Conservation (phyloP, 208 protist genomes). For the Wallacemonas sp. region DNA sequence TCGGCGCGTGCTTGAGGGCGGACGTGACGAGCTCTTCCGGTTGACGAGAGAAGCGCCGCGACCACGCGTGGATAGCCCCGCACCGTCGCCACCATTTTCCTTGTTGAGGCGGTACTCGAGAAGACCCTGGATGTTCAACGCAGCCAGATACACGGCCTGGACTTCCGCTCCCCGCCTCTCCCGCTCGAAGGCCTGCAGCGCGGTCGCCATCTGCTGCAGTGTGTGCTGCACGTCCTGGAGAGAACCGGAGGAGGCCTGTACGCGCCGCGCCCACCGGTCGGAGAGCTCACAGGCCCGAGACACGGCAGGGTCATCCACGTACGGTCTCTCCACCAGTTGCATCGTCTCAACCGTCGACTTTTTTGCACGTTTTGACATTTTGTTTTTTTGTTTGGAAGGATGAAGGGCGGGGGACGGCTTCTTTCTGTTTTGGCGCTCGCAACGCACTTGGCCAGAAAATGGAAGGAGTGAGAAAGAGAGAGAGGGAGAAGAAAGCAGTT, state of each 20-base stretch:
- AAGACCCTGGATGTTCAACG: constrained; percentile 7
- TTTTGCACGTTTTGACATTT: constrained; percentile 10
- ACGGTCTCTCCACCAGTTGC: constrained; percentile 7
- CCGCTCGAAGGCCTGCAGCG: constrained; percentile 5
- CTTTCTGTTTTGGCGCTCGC: too few species aligned
- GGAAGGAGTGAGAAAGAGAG: not conserved
- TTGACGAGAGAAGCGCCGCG: constrained; percentile 3
- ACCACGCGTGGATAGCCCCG: not conserved
- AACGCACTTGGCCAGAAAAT: not conserved
- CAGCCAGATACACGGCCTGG: constrained; percentile 14
- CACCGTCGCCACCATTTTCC: not conserved
- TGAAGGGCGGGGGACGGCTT: too few species aligned
- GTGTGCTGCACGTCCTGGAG: constrained; percentile 13
- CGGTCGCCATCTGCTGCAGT: constrained; percentile 7
- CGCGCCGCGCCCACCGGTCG: constrained; percentile 14
- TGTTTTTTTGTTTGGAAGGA: too few species aligned
- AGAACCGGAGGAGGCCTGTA: not conserved
- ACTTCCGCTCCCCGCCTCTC: not conserved
- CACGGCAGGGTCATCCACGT: not conserved
- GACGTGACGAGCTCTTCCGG: constrained; percentile 10
- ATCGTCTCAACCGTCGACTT: constrained; percentile 7
- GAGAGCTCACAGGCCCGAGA: not conserved
- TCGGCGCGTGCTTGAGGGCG: not conserved
- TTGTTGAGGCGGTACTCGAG: constrained; percentile 5
- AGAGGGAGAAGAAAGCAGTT: not conserved